Evolutionary conservation across 257 asterid genomes (phyloP), one percentile per base, ranked within the genome.

Genomic region (Gentiana dahurica): DNA sequence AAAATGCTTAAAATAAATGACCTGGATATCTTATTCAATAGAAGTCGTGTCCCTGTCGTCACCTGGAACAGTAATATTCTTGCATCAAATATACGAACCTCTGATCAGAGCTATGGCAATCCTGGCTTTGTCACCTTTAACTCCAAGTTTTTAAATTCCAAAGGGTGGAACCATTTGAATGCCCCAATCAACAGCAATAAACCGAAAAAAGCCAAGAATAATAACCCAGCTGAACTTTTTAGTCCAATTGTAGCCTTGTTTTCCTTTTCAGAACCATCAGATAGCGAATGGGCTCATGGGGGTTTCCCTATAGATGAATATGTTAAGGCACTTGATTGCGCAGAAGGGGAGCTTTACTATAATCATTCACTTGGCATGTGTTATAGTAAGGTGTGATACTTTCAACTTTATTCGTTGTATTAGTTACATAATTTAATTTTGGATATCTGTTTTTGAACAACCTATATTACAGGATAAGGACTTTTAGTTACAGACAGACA

Each of bases 331-430:
- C 73, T 87, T 75, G 95, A 83, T 8, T 89, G 95, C 59, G 67
- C 98, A 3, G 73, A 79, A 33, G 95, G 79, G 60, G 98, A 91
- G 68, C 86, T 91, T 44, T 77, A 79, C 71, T 91, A 87, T 63
- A 81, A 87, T 73, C 98, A 85, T 58, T 82, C 95, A 70, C 90
- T 83, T 54, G 95, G 98, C 73, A 83, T 85, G 93, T 76, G 82
- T 74, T 91, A 81, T 62, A 91, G 83, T 71, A 91, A 91, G 98
- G 98, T 87, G 71, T 57, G 76, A 54, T 56, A 64, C 49, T 1
- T 70, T 73, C 51, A 59, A 49, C 70, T 66, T 67, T 47, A 77
- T 61, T 34, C 60, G 57, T 10, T 36, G 37, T 55, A 49, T 64
- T 72, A 45, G 55, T 60, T 58, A 54, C 50, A 37, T 63, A 54